These are phyloP conservation scores for Aspergillus clavatus DNA, from an alignment of 2,329 filamentous ascomycete species.

Conservation along the genomic window DNA sequence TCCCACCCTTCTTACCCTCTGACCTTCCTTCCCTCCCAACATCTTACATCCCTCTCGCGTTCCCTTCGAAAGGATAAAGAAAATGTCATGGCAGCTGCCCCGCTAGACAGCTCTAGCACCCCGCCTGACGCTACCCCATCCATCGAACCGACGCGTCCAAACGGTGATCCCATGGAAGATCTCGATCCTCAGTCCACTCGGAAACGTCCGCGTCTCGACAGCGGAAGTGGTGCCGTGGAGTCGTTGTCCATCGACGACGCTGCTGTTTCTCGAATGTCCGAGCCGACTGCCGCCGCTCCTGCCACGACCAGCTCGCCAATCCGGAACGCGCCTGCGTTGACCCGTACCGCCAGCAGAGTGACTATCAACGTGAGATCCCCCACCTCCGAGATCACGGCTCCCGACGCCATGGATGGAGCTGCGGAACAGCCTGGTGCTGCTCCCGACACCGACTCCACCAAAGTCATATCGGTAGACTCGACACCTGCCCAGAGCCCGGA, in stretches of 20 bases:
- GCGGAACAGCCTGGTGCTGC: slow-evolving; percentile 13
- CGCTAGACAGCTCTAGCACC: slow-evolving; percentile 43
- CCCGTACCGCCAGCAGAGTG: slow-evolving; percentile 41
- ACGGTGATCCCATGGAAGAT: slow-evolving; percentile 40
- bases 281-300: slow-evolving; percentile 24
- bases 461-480: slow-evolving; percentile 40
- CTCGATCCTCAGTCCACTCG: slow-evolving; percentile 35
- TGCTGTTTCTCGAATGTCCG: slow-evolving; percentile 13
- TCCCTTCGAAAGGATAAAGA: slow-evolving; percentile 14
- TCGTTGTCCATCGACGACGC: slow-evolving; percentile 29
- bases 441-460: slow-evolving; percentile 18
- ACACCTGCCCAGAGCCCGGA: slow-evolving; percentile 43
- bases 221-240: slow-evolving; percentile 36
- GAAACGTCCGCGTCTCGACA: slow-evolving; percentile 47
- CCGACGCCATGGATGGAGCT: slow-evolving; percentile 9
- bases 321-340: slow-evolving; percentile 25
- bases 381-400: slow-evolving; percentile 17
- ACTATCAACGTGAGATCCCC: slow-evolving; percentile 46
- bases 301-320: slow-evolving; percentile 16
- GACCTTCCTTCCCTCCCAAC: slow-evolving; percentile 4
- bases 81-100: slow-evolving; percentile 45
- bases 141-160: slow-evolving; percentile 26
- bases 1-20: slow-evolving; percentile 1
- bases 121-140: slow-evolving; percentile 31
- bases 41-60: slow-evolving; percentile 1